A percentile compares a stretch with the other conserved stretches of the same genome.
Evolutionary conservation across 73 alveolate species (phyloP).

Genomic region (Stentor coeruleus): DNA sequence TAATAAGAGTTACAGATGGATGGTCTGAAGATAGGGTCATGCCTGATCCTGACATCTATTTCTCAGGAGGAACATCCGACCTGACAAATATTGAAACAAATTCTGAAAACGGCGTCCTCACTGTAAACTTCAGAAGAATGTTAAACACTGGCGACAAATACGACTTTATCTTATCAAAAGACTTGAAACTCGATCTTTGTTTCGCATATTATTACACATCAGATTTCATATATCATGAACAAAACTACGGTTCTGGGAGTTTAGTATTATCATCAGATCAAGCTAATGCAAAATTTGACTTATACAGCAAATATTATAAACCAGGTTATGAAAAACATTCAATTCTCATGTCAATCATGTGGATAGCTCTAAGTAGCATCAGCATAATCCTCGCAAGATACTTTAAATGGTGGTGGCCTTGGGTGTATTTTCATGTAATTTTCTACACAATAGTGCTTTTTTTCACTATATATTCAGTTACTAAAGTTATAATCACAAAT

Average conservation of each 20-base stretch:
- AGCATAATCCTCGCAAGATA: not conserved
- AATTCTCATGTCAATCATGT: not conserved
- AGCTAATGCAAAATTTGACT: not conserved
- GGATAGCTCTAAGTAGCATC: not conserved
- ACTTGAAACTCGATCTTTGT: not conserved
- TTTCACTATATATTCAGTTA: not conserved
- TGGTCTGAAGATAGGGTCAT: not conserved
- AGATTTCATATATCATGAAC: not conserved
- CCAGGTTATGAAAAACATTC: not conserved
- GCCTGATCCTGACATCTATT: not conserved
- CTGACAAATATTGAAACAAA: not conserved
- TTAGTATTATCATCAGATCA: too few relatives aligned
- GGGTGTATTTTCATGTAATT: not conserved
- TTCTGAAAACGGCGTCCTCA: not conserved
- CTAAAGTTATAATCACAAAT: not conserved
- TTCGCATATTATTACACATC: not conserved
- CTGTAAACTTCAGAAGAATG: not conserved
- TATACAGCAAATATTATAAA: not conserved
- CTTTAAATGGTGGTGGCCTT: not conserved
- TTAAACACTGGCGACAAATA: not conserved
- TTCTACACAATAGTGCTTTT: not conserved
- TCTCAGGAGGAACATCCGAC: not conserved
- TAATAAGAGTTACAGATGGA: not conserved
- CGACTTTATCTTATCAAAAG: not conserved
- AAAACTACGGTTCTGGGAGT: not conserved